Evolutionary conservation across 1,139 yeast species (phyloP).

Genomic region (Kodamaea anthophila): DNA sequence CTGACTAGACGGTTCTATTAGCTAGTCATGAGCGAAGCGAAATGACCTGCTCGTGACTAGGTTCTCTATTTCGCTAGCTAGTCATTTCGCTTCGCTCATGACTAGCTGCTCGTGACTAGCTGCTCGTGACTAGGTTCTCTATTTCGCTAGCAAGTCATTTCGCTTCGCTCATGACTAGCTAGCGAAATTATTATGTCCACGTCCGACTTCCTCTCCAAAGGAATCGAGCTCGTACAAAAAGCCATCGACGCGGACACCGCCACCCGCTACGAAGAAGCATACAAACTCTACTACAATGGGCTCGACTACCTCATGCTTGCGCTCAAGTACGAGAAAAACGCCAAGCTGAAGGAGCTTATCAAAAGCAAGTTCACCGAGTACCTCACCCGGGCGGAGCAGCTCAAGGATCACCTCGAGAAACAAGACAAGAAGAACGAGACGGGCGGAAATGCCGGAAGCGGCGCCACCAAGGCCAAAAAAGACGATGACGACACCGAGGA

Average conservation of each 20-base stretch:
- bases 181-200: too few species aligned
- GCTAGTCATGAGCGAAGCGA: too few species aligned
- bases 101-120: too few species aligned
- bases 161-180: too few species aligned
- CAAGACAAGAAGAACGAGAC: slow-evolving; percentile 41
- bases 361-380: slow-evolving; percentile 88
- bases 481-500: slow-evolving; percentile 72
- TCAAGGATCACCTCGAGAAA: slow-evolving; percentile 83
- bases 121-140: too few species aligned
- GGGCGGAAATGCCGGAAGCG: slow-evolving; percentile 19
- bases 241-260: slow-evolving; percentile 95
- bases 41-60: too few species aligned
- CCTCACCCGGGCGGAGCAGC: slow-evolving; percentile 86
- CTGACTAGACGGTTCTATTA: too few species aligned
- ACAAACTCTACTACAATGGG: slow-evolving; percentile 87
- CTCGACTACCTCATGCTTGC: slow-evolving; percentile 94
- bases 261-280: slow-evolving; percentile 89
- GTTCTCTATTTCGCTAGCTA: too few species aligned
- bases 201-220: slow-evolving; percentile 84
- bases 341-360: slow-evolving; percentile 81
- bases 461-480: slow-evolving; percentile 51
- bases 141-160: too few species aligned
- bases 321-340: slow-evolving; percentile 90
- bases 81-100: too few species aligned
- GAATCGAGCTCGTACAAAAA: slow-evolving; percentile 86